Evolutionary conservation across 139 green algal species (phyloP), one percentile per base, ranked within the genome.

Genomic region (Pleodorina starrii): DNA sequence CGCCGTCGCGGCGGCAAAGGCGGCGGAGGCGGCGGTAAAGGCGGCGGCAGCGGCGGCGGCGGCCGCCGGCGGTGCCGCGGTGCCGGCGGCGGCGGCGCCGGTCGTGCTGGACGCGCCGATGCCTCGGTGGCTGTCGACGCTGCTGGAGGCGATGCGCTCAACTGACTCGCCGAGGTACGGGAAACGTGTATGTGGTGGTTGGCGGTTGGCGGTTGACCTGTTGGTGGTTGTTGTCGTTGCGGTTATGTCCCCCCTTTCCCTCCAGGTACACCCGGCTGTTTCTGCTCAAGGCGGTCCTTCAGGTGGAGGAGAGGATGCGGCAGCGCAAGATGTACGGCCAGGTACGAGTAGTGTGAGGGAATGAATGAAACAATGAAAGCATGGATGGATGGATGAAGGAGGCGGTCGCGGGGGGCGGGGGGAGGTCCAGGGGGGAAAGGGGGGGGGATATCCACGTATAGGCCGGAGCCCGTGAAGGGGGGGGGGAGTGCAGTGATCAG

Each of bases 221-320:
- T 32, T 66, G 9, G 25, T 21, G 5, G 54, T 66, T 66, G 6
- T 4, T 66, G 9, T 66, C 2, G 3, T 66, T 66, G 3, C 25
- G 54, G n/a, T n/a, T 12, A 66, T 66, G 25, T 66, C 54, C 54
- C 54, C 54, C 5, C 7, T 12, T 25, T 12, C 7, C 9, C 5
- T 66, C 54, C 81, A 87, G 81, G 16, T 87, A 78, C 81, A 77
- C 60, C 1, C 40, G 81, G n/a, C 81, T 88, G 35, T 81, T 88
- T 46, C 66, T 88, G 66, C 66, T 88, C 32, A 88, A 88, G 46
- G 83, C 83, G 27, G 43, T 88, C 0, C 68, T 88, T 12, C 68
- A 80, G 6, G 83, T 81, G 23, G 83, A 88, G 68, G 46, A 80
- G 66, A n/a, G 83, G 6, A 35, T 50, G 46, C 68, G 46, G 48